Evolutionary conservation across 176 grass and related monocot species (phyloP).

Genomic region (Pharus latifolius): DNA sequence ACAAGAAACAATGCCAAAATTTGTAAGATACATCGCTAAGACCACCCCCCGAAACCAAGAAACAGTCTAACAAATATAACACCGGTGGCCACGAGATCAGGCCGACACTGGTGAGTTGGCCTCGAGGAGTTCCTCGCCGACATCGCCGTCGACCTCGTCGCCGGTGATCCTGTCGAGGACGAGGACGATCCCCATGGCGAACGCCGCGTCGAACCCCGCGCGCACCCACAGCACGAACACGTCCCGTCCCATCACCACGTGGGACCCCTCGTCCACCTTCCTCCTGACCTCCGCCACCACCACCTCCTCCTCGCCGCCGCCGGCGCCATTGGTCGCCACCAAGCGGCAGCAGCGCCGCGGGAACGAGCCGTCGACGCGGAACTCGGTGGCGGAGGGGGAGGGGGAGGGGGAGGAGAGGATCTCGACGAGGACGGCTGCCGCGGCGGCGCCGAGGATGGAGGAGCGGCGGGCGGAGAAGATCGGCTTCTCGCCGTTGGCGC

Average conservation of each 20-base stretch:
- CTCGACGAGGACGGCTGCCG: conserved; percentile 48
- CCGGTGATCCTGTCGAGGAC: conserved; percentile 71
- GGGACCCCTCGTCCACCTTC: conserved; percentile 74
- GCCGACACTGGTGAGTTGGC: conserved; percentile 19
- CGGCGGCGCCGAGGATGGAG: conserved; percentile 63
- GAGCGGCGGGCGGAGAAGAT: conserved; percentile 76
- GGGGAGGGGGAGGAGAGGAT: conserved; percentile 4
- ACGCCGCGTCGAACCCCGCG: conserved; percentile 61
- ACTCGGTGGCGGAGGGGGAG: conserved; percentile 15
- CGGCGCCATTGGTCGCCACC: conserved; percentile 7
- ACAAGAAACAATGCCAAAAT: not conserved
- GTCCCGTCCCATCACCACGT: conserved; percentile 64
- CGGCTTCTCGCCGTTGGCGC: conserved; percentile 40
- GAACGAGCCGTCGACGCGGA: conserved; percentile 81
- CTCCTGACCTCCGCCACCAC: conserved; percentile 64
- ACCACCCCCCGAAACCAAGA: not conserved
- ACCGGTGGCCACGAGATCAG: not conserved
- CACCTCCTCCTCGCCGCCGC: not conserved
- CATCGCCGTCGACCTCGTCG: conserved; percentile 40
- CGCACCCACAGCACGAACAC: conserved; percentile 74
- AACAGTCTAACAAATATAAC: not conserved
- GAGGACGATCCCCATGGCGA: conserved; percentile 82
- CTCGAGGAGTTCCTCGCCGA: not conserved
- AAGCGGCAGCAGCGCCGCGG: conserved; percentile 66
- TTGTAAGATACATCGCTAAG: not conserved